Base-by-base conservation (phyloP, 208 protist species). In the Acanthamoeba polyphaga region DNA sequence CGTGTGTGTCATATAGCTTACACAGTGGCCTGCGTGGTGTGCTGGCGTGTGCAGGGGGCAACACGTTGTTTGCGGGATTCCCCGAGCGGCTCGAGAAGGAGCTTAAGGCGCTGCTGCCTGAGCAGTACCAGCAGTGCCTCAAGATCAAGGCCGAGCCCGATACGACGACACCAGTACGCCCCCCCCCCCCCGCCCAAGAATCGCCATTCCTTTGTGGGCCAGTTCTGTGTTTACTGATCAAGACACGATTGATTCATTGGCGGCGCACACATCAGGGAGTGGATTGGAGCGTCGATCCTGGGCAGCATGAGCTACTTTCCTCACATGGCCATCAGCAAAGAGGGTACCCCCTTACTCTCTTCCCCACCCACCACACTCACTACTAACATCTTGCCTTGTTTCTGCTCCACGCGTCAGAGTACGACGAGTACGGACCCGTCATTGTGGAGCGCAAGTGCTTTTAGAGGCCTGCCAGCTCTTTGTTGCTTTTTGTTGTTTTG, bases 61-160 rank as follows among this genome's bases (percentile, higher is more conserved):
- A 98, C 34, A 99, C 99, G n/a, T 98, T 99, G 98, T 99, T 99
- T 97, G 17, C 70, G 9, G 95, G 95, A 32, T 72, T 98, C 91
- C 98, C 98, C 43, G 98, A 99, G 82, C 98, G 99, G 94, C 98
- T 99, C 92, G 96, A 98, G 53, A 99, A 99, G 95, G 99, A 99
- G 95, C 96, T 99, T 64, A 97, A 96, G 85, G 98, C 98, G 80
- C 97, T 99, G 38, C 98, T 98, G 10, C 97, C 98, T 34, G 88
- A 38, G 0, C 2, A 19, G 17, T 19, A 12, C 15, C 53, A 58
- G 53, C 96, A 90, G 62, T 98, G 98, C 95, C 97, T 99, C 72
- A 99, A 99, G 97, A 97, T 99, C 43, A 97, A 99, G 64, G 99
- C 99, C 22, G 98, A 98, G 70, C 98, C 98, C 49, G 99, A 99